These are phyloP conservation scores for Penicillium freii DNA, from an alignment of 2,329 filamentous ascomycete genomes.

Conservation along the genomic window DNA sequence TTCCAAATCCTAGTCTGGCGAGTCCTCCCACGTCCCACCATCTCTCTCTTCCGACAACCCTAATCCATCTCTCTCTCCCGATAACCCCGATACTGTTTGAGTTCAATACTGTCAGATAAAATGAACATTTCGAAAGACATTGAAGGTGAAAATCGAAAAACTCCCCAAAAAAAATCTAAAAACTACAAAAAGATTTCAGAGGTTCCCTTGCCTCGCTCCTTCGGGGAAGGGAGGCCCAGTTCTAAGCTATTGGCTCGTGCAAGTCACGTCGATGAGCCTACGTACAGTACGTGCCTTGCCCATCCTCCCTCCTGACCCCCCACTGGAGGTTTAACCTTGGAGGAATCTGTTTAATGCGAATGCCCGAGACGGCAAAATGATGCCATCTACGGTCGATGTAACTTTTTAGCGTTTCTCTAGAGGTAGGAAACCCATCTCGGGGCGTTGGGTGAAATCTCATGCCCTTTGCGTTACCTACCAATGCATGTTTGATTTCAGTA, in stretches of 20 bases:
- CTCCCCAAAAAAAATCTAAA: neutral
- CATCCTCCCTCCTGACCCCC: constrained; percentile 5
- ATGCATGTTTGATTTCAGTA: neutral
- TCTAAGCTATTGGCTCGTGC: constrained; percentile 2
- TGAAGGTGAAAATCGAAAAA: neutral
- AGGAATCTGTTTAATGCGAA: neutral
- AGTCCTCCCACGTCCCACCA: constrained; percentile 9
- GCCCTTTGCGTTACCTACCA: neutral
- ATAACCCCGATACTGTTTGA: constrained; percentile 8
- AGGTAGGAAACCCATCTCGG: constrained; percentile 15
- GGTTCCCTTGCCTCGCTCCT: neutral
- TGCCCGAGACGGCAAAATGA: constrained; percentile 6
- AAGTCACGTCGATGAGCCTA: constrained; percentile 14
- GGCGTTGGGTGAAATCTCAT: neutral
- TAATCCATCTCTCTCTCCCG: neutral
- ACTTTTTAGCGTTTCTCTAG: constrained; percentile 18
- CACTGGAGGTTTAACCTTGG: constrained; percentile 6
- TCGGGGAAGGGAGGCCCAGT: neutral
- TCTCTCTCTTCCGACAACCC: neutral
- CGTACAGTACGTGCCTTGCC: constrained; percentile 21
- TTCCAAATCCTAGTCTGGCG: constrained; percentile 32
- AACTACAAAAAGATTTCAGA: neutral
- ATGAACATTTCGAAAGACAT: neutral
- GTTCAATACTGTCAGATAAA: neutral
- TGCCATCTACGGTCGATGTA: constrained; percentile 17